These are phyloP conservation scores for Stemphylium beticola DNA, from an alignment of 2,329 filamentous ascomycete species.

Conservation along the genomic window DNA sequence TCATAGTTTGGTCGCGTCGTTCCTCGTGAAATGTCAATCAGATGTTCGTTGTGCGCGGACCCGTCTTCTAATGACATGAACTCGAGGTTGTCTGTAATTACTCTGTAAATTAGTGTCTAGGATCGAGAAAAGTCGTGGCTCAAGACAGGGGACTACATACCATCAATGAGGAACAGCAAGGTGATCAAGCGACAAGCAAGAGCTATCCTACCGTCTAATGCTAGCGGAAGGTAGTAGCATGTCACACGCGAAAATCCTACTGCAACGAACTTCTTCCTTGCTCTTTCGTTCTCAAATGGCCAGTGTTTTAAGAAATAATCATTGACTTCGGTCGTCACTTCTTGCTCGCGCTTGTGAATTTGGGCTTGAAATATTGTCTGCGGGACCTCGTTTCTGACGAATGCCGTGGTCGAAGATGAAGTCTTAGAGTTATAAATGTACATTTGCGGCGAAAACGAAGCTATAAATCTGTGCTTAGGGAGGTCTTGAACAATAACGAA, in stretches of 20 bases:
- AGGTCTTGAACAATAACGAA: no score
- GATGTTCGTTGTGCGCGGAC: slow-evolving; percentile 44
- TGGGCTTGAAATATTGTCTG: no score
- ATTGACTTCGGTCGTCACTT: slow-evolving; percentile 41
- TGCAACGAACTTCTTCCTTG: slow-evolving; percentile 40
- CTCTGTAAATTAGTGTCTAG: no score
- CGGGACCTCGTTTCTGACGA: no score
- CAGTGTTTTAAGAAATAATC: slow-evolving; percentile 50
- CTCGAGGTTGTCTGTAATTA: slow-evolving; percentile 40
- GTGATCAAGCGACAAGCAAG: slow-evolving; percentile 50
- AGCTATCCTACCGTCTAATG: slow-evolving; percentile 48
- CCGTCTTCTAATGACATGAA: slow-evolving; percentile 52
- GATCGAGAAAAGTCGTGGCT: no score
- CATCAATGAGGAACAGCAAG: slow-evolving; percentile 53
- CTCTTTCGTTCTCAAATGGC: slow-evolving; percentile 45
- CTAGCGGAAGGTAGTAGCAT: slow-evolving; percentile 49
- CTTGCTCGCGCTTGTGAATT: not conserved
- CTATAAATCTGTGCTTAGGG: no score
- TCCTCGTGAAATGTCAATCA: slow-evolving; percentile 48
- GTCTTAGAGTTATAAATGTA: no score
- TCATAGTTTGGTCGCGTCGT: slow-evolving; percentile 38
- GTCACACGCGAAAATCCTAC: slow-evolving; percentile 48
- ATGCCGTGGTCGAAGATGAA: no score
- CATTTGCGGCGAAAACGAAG: no score
- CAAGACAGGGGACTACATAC: slow-evolving; percentile 21